Evolutionary conservation across 1,139 yeast genomes (phyloP).

Genomic region (Suhomyces bokatorum): DNA sequence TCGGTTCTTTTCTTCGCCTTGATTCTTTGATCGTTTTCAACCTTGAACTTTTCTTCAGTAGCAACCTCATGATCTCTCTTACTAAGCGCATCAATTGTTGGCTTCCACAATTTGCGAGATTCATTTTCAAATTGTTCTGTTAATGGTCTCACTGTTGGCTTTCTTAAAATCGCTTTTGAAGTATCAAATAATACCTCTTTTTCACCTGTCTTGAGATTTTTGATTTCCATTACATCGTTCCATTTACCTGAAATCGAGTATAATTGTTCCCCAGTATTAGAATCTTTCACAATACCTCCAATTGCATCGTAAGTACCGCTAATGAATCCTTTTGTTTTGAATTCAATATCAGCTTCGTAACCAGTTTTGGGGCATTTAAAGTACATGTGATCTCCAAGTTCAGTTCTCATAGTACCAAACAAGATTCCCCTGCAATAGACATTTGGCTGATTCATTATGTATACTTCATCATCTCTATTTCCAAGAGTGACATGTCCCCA

Average conservation of each 20-base stretch:
- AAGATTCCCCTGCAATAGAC: conserved; percentile 93
- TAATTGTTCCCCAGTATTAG: conserved; percentile 53
- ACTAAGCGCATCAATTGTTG: conserved; percentile 76
- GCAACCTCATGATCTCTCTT: conserved; percentile 76
- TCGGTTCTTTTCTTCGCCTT: conserved; percentile 72
- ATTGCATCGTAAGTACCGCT: conserved; percentile 91
- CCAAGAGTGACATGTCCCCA: conserved; percentile 69
- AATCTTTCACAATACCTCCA: conserved; percentile 65
- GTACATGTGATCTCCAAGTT: conserved; percentile 86
- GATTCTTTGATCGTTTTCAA: conserved; percentile 80
- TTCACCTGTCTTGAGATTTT: conserved; percentile 49
- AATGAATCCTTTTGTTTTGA: conserved; percentile 92
- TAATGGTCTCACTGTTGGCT: conserved; percentile 75
- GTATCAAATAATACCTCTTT: conserved; percentile 68
- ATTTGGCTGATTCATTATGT: conserved; percentile 87
- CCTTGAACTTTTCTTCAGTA: conserved; percentile 81
- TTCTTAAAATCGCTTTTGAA: conserved; percentile 44
- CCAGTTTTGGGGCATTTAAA: conserved; percentile 64
- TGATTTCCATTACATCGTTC: conserved; percentile 83
- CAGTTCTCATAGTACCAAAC: conserved; percentile 86
- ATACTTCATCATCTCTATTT: conserved; percentile 55
- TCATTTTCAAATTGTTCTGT: conserved; percentile 79
- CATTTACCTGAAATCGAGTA: conserved; percentile 85
- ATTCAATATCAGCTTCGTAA: conserved; percentile 79
- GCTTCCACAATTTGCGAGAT: conserved; percentile 79